These are phyloP conservation scores for Hemileccinum rubropunctum DNA, from an alignment of 768 basidiomycete species.

Conservation along the genomic window DNA sequence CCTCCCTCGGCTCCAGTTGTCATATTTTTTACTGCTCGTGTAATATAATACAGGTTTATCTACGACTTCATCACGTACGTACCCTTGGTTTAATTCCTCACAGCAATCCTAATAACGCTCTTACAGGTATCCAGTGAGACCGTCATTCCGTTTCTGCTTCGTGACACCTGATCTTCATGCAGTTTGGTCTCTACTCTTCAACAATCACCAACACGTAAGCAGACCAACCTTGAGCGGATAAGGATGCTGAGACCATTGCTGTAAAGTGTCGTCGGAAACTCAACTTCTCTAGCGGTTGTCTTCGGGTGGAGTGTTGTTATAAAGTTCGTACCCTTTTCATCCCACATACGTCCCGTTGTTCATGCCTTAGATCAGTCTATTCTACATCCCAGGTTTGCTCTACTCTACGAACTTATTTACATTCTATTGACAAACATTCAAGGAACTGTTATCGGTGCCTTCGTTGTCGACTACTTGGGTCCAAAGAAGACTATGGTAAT, in stretches of 20 bases:
- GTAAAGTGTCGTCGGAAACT: slow-evolving; percentile 56
- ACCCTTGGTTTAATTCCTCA: neutral
- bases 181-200: slow-evolving; percentile 83
- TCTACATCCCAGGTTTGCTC: slow-evolving; percentile 58
- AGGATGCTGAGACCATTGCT: neutral
- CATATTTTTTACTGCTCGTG: neutral
- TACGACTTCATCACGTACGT: slow-evolving; percentile 78
- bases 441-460: slow-evolving; percentile 70
- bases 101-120: neutral
- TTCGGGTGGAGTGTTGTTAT: slow-evolving; percentile 87
- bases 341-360: neutral
- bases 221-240: neutral
- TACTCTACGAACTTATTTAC: neutral
- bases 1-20: neutral
- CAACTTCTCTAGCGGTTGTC: slow-evolving; percentile 51
- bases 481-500: slow-evolving; percentile 73
- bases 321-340: slow-evolving; percentile 48
- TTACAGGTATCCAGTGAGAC: slow-evolving; percentile 60
- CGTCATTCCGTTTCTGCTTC: neutral
- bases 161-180: slow-evolving; percentile 1
- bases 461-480: slow-evolving; percentile 71
- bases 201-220: slow-evolving; percentile 65
- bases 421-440: slow-evolving; percentile 4
- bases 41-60: slow-evolving; percentile 49
- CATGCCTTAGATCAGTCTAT: slow-evolving; percentile 38